Conservation (phyloP, 1,139 yeast genomes). For the Geotrichum restrictum region DNA sequence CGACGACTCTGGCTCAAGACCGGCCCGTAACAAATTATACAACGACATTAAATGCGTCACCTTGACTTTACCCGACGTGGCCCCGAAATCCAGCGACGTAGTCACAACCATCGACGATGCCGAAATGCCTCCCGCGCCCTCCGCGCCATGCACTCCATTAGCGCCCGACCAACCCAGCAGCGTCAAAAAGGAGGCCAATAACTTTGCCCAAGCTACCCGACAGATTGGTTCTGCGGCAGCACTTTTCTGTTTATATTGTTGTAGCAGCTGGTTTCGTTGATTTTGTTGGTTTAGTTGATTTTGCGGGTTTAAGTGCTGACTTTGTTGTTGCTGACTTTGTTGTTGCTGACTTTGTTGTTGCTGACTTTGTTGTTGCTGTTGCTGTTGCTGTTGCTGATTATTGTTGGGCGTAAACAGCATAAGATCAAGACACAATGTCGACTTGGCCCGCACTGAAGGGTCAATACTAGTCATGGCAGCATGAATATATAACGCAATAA, state of each 20-base stretch:
- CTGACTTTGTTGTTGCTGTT: too few relatives aligned
- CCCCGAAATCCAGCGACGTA: constrained; percentile 36
- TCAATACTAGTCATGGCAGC: constrained; percentile 93
- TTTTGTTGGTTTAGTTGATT: too few relatives aligned
- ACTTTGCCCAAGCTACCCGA: constrained; percentile 38
- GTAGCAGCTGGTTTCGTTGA: too few relatives aligned
- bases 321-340: too few relatives aligned
- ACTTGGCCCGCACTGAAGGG: constrained; percentile 65
- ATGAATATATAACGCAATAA: constrained; percentile 70
- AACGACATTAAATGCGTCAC: constrained; percentile 34
- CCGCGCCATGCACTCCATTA: background rate
- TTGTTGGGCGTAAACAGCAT: too few relatives aligned
- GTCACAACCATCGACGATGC: constrained; percentile 26
- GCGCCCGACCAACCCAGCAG: constrained; percentile 41
- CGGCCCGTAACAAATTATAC: constrained; percentile 30
- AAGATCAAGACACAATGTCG: constrained; percentile 55
- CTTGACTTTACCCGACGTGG: constrained; percentile 34
- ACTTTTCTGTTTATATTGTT: too few relatives aligned
- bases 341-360: too few relatives aligned
- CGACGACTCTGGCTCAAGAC: constrained; percentile 25
- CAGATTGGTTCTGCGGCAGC: constrained; percentile 32
- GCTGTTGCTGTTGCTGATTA: too few relatives aligned
- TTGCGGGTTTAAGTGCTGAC: too few relatives aligned
- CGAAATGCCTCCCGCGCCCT: background rate
- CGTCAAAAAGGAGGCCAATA: constrained; percentile 40